A percentile compares a stretch with the other conserved stretches of the same genome.
Conservation (phyloP, 208 protist genomes). For the Tritrichomonas foetus region DNA sequence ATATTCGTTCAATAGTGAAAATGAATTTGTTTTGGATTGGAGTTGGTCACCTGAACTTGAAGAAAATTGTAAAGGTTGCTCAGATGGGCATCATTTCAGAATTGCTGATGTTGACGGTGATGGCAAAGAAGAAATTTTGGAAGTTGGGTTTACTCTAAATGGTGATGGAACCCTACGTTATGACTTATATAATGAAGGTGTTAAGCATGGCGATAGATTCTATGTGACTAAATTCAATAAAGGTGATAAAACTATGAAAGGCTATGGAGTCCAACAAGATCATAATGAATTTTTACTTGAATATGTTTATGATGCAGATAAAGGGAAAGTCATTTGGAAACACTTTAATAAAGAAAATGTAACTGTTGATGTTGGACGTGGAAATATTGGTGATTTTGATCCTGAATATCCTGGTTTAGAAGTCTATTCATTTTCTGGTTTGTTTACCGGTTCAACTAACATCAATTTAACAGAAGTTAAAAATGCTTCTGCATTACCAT, state of each 20-base stretch:
- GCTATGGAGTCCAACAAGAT: slow-evolving; percentile 15
- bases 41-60: background rate
- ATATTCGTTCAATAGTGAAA: background rate
- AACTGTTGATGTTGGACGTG: background rate
- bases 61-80: background rate
- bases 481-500: too few species aligned
- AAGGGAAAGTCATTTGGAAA: background rate
- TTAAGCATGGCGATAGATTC: background rate
- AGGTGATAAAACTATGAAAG: background rate
- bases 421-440: background rate
- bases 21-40: background rate
- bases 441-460: background rate
- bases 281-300: background rate
- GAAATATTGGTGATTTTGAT: slow-evolving; percentile 20
- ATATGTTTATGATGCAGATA: background rate
- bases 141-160: background rate
- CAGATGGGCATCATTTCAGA: background rate
- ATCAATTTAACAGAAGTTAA: background rate
- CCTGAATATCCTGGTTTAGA: background rate
- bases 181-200: background rate
- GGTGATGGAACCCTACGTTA: background rate
- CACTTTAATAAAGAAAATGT: background rate
- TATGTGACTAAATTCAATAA: background rate
- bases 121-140: background rate
- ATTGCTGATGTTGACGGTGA: background rate